Percentiles rank a stretch among this genome's conserved stretches.
phyloP scores from a whole-genome alignment of 257 asterid species.

The Solanum rostratum region DNA sequence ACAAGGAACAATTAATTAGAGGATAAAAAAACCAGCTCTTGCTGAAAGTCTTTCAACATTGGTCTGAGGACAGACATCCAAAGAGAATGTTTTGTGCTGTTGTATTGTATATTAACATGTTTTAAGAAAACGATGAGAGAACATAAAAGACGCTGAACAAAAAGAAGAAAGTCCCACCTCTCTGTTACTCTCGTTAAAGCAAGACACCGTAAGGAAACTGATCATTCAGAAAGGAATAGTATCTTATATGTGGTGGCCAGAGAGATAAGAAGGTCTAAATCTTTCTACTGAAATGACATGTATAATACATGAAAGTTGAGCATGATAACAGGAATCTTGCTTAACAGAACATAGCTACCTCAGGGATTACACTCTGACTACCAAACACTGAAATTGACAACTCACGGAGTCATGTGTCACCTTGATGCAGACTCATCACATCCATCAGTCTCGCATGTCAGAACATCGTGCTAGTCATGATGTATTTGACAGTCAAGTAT shows the following conservation, averaged over 20 bases:
- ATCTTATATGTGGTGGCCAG: background rate
- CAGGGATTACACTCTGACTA: background rate
- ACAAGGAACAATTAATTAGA: background rate
- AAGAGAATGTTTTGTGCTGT: background rate
- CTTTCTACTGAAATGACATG: background rate
- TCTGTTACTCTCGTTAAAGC: background rate
- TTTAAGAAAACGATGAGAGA: background rate
- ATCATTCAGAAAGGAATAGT: background rate
- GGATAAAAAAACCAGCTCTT: background rate
- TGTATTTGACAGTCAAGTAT: background rate
- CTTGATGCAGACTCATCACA: background rate
- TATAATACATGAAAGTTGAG: background rate
- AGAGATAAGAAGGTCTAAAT: background rate
- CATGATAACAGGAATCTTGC: background rate
- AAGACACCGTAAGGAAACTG: background rate
- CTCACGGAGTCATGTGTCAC: background rate
- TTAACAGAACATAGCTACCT: background rate
- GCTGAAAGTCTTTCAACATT: background rate
- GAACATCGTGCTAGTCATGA: background rate
- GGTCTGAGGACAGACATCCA: background rate
- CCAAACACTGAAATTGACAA: background rate
- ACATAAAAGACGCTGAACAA: background rate
- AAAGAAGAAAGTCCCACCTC: background rate
- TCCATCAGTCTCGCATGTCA: background rate
- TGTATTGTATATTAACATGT: background rate